These are phyloP conservation scores for Cryphonectria parasitica DNA, from an alignment of 2,329 filamentous ascomycete species.

Conservation along the genomic window DNA sequence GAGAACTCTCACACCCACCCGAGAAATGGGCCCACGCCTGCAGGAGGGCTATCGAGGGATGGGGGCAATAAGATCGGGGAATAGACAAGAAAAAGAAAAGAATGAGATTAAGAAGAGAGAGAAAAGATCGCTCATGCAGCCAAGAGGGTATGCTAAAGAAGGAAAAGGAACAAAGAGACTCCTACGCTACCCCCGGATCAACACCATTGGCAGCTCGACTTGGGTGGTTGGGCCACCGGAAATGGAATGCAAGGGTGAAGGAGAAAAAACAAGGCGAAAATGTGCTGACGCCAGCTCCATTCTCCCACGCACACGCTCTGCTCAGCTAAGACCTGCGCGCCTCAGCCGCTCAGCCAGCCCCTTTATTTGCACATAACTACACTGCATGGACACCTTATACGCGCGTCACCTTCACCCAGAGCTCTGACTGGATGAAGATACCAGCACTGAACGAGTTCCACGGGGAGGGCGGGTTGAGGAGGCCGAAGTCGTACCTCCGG, in stretches of 20 bases:
- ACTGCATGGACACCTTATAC: conserved; percentile 3
- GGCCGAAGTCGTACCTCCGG: conserved; percentile 35
- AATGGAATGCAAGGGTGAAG: not conserved
- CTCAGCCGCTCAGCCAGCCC: not conserved
- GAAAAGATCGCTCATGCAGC: conserved; percentile 16
- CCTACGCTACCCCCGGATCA: conserved; percentile 9
- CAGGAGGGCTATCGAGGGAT: not conserved
- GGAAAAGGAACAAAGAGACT: not conserved
- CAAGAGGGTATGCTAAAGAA: not conserved
- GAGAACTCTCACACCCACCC: not conserved
- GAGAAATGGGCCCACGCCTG: not conserved
- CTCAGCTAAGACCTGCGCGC: not conserved
- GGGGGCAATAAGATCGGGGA: not conserved
- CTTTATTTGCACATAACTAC: not conserved
- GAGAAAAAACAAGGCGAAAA: conserved; percentile 7
- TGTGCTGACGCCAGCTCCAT: conserved; percentile 6
- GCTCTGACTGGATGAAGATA: conserved; percentile 37
- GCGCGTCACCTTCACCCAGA: conserved; percentile 36
- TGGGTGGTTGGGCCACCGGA: conserved; percentile 5
- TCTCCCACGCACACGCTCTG: not conserved
- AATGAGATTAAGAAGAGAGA: too few species aligned
- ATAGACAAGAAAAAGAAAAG: not conserved
- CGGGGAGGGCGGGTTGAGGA: conserved; percentile 33
- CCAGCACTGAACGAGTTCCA: conserved; percentile 36
- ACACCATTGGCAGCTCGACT: not conserved